These are phyloP conservation scores for Fusarium sp. DNA, from an alignment of 2,329 filamentous ascomycete genomes.

Conservation along the genomic window DNA sequence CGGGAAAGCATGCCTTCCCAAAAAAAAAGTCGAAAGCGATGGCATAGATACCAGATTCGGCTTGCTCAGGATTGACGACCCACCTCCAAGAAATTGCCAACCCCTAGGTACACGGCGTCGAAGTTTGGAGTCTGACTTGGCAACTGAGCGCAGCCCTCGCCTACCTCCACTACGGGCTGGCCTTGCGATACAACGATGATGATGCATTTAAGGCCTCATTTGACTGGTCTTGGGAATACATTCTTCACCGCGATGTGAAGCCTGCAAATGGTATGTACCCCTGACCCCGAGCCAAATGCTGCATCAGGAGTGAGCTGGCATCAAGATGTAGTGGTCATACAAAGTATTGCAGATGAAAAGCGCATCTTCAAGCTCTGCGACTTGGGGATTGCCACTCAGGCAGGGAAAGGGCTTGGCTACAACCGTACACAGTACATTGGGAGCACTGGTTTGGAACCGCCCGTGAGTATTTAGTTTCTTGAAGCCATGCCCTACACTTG, in stretches of 20 bases:
- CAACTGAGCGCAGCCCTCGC: background rate
- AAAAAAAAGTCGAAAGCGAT: background rate
- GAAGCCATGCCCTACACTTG: no score
- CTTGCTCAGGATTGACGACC: no score
- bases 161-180: conserved; percentile 3
- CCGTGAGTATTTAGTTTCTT: no score
- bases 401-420: background rate
- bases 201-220: background rate
- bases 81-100: no score
- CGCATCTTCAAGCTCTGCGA: conserved; percentile 1
- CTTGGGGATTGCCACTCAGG: background rate
- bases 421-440: background rate
- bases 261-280: background rate
- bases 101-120: background rate
- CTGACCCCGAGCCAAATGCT: background rate
- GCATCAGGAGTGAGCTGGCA: no score
- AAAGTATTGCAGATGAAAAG: background rate
- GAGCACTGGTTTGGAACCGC: background rate
- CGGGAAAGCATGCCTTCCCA: background rate
- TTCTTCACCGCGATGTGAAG: conserved; percentile 5
- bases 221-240: background rate
- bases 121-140: background rate
- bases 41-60: no score
- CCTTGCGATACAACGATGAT: background rate
- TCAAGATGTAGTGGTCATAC: conserved; percentile 2